A percentile compares a stretch with the other conserved stretches of the same genome.
Evolutionary conservation across 805 yeast species (phyloP).

Genomic region (Yarrowia keelungensis): DNA sequence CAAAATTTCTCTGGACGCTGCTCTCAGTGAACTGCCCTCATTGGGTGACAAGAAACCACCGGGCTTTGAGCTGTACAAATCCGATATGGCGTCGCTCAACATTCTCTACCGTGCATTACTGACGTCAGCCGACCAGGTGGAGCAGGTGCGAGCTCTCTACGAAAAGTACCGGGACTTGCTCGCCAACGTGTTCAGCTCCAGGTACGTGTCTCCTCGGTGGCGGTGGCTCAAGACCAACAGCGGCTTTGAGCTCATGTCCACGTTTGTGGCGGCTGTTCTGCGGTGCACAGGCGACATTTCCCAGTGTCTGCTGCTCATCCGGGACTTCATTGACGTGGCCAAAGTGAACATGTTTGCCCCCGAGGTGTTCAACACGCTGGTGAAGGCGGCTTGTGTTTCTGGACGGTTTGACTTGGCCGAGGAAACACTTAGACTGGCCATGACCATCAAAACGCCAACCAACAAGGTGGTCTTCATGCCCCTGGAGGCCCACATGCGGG

Average conservation of each 20-base stretch:
- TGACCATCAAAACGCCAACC: constrained; percentile 14
- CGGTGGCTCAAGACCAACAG: background rate
- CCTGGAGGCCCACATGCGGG: constrained; percentile 19
- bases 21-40: constrained; percentile 12
- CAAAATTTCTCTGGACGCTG: background rate
- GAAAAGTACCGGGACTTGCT: constrained; percentile 8
- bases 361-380: constrained; percentile 30
- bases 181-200: background rate
- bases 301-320: constrained; percentile 10
- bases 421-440: constrained; percentile 8
- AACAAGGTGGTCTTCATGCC: constrained; percentile 36
- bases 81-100: constrained; percentile 13
- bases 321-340: constrained; percentile 20
- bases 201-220: background rate
- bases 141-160: constrained; percentile 13
- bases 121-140: constrained; percentile 12
- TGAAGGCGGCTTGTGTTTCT: constrained; percentile 4
- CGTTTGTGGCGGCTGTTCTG: background rate
- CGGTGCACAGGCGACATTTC: constrained; percentile 21
- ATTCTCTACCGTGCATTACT: constrained; percentile 26
- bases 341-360: constrained; percentile 28
- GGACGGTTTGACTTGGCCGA: constrained; percentile 29
- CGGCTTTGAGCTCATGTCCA: constrained; percentile 18
- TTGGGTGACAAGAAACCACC: background rate
- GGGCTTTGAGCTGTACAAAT: background rate